phyloP scores from a whole-genome alignment of 495 filamentous ascomycete genomes.

The Aspergillus ellipticus region DNA sequence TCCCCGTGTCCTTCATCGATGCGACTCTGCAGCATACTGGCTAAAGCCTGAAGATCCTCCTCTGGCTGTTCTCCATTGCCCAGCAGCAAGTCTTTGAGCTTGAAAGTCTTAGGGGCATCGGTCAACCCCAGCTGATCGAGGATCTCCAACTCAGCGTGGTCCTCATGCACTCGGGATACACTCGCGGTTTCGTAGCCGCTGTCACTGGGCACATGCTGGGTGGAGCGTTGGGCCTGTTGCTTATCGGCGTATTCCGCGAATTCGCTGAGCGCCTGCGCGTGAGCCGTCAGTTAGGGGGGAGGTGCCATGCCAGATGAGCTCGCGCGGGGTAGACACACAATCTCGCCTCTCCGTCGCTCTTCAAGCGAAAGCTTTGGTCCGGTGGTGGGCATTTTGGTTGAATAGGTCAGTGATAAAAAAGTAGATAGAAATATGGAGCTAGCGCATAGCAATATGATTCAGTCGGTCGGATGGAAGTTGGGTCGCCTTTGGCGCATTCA shows the following conservation, averaged over 20 bases:
- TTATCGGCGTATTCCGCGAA: slow-evolving; percentile 98
- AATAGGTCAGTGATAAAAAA: background rate
- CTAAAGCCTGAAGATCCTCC: slow-evolving; percentile 57
- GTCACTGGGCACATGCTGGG: slow-evolving; percentile 35
- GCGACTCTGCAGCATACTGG: slow-evolving; percentile 58
- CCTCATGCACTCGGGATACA: slow-evolving; percentile 49
- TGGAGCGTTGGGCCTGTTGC: slow-evolving; percentile 71
- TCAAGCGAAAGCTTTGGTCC: slow-evolving; percentile 59
- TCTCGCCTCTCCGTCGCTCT: slow-evolving; percentile 82
- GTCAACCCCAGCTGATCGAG: slow-evolving; percentile 80
- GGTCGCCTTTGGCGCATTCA: slow-evolving; percentile 34
- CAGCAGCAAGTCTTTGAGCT: slow-evolving; percentile 74
- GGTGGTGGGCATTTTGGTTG: slow-evolving; percentile 28
- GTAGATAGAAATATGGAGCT: background rate
- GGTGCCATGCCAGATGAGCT: background rate
- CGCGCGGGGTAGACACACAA: slow-evolving; percentile 46
- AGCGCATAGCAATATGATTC: background rate
- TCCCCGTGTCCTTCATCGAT: slow-evolving; percentile 87
- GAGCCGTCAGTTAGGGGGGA: background rate
- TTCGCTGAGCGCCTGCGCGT: slow-evolving; percentile 78
- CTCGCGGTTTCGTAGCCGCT: slow-evolving; percentile 43
- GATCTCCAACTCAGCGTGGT: slow-evolving; percentile 89
- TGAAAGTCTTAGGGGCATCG: slow-evolving; percentile 64
- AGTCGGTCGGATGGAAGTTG: slow-evolving; percentile 13
- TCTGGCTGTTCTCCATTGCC: slow-evolving; percentile 56